Evolutionary conservation across 768 basidiomycete genomes (phyloP).

Genomic region (Trametes gibbosa): DNA sequence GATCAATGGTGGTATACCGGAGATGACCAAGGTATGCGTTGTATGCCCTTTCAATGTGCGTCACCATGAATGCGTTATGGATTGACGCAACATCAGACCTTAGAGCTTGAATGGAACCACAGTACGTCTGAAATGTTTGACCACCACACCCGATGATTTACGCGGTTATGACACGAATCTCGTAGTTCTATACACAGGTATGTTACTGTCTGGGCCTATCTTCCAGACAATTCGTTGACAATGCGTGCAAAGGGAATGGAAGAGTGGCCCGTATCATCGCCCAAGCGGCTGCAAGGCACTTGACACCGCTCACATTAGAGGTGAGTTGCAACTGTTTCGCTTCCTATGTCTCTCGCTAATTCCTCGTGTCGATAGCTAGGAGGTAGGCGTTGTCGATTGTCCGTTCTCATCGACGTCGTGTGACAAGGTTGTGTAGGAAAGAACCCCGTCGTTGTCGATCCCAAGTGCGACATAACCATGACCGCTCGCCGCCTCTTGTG

Average conservation of each 20-base stretch:
- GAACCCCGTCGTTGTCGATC: constrained; percentile 66
- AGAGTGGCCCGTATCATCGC: constrained; percentile 54
- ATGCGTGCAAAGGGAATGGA: constrained; percentile 33
- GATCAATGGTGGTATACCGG: constrained; percentile 64
- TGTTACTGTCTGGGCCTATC: too few species aligned
- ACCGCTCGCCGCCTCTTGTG: constrained; percentile 74
- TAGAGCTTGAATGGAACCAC: constrained; percentile 69
- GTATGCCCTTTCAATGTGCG: too few species aligned
- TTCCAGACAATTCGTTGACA: too few species aligned
- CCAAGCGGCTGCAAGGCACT: constrained; percentile 68
- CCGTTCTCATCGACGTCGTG: too few species aligned
- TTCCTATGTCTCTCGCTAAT: not conserved
- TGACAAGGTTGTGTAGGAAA: constrained; percentile 40
- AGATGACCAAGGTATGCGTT: constrained; percentile 53
- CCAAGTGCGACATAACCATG: constrained; percentile 59
- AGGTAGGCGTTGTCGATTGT: constrained; percentile 25
- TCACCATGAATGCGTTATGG: too few species aligned
- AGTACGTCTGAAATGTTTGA: too few species aligned
- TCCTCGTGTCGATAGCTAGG: constrained; percentile 42
- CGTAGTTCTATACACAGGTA: too few species aligned
- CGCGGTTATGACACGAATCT: too few species aligned
- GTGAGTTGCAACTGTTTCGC: constrained; percentile 30
- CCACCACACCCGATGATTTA: too few species aligned
- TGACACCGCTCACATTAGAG: constrained; percentile 69
- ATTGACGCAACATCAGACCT: too few species aligned